Evolutionary conservation across 345 rosid species (phyloP).

Genomic region (Litchi chinensis): DNA sequence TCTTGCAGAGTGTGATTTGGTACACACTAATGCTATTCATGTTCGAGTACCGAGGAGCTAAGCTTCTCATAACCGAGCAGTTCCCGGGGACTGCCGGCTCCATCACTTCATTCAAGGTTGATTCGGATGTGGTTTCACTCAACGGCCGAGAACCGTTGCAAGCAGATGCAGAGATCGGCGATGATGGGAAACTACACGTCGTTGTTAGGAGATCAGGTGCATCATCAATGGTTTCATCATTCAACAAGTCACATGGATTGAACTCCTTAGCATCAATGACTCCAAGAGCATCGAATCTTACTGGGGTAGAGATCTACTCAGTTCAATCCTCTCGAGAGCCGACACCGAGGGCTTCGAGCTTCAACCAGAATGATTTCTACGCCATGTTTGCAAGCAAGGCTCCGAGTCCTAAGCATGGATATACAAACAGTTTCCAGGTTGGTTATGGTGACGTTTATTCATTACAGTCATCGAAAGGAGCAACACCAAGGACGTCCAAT

Average conservation of each 20-base stretch:
- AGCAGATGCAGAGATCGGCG: constrained; percentile 55
- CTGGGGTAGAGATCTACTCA: constrained; percentile 56
- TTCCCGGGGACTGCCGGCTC: constrained; percentile 57
- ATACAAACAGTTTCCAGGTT: constrained; percentile 9
- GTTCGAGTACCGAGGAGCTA: constrained; percentile 58
- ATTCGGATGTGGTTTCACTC: constrained; percentile 56
- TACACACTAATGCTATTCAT: constrained; percentile 54
- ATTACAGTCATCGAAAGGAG: constrained; percentile 21
- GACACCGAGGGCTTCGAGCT: constrained; percentile 54
- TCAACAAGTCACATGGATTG: constrained; percentile 44
- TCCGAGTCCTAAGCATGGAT: constrained; percentile 19
- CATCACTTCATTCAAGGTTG: constrained; percentile 52
- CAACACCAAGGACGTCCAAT: constrained; percentile 41
- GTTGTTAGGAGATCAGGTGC: constrained; percentile 46
- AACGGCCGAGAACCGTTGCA: constrained; percentile 46
- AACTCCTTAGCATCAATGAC: constrained; percentile 36
- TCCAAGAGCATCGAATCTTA: constrained; percentile 48
- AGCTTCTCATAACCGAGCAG: constrained; percentile 46
- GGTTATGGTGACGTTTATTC: constrained; percentile 19
- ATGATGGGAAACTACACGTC: constrained; percentile 55
- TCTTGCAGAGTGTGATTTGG: constrained; percentile 55
- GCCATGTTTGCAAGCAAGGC: constrained; percentile 25
- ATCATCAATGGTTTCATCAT: constrained; percentile 43
- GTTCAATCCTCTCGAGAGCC: constrained; percentile 48
- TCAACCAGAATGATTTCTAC: constrained; percentile 51